Conservation (phyloP, 106 monocot species). For the Platanthera guangdongensis region DNA sequence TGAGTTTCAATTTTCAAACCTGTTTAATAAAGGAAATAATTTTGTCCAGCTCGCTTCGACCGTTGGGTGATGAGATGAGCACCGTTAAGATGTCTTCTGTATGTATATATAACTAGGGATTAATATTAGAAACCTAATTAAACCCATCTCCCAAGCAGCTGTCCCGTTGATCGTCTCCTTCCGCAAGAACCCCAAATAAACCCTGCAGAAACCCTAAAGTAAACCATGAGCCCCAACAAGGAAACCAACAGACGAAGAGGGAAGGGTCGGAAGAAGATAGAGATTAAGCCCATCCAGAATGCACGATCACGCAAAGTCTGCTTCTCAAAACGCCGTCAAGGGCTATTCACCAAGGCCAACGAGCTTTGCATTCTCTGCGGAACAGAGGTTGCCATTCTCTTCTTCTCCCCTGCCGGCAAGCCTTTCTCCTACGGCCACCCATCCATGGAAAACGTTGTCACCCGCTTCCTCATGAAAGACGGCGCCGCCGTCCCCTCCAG, state of each 20-base stretch:
- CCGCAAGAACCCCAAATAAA: too few species aligned
- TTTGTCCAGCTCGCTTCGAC: too few species aligned
- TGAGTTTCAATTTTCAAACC: too few species aligned
- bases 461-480: background rate
- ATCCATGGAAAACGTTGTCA: background rate
- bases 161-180: too few species aligned
- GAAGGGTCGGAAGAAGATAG: background rate
- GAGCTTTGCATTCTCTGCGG: constrained; percentile 11
- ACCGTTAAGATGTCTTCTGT: too few species aligned
- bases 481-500: background rate
- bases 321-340: background rate
- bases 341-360: constrained; percentile 9
- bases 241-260: background rate
- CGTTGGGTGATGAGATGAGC: too few species aligned
- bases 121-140: too few species aligned
- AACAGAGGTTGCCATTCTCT: background rate
- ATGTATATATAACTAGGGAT: too few species aligned
- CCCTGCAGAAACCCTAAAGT: too few species aligned
- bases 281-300: background rate
- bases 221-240: too few species aligned
- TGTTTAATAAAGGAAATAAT: too few species aligned
- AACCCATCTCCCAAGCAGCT: too few species aligned
- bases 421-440: constrained; percentile 6
- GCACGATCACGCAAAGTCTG: background rate
- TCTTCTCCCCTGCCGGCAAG: constrained; percentile 6